Percentiles rank a stretch among this genome's conserved stretches.
Conservation (phyloP, 2,329 filamentous ascomycete genomes). For the Colletotrichum lupini region DNA sequence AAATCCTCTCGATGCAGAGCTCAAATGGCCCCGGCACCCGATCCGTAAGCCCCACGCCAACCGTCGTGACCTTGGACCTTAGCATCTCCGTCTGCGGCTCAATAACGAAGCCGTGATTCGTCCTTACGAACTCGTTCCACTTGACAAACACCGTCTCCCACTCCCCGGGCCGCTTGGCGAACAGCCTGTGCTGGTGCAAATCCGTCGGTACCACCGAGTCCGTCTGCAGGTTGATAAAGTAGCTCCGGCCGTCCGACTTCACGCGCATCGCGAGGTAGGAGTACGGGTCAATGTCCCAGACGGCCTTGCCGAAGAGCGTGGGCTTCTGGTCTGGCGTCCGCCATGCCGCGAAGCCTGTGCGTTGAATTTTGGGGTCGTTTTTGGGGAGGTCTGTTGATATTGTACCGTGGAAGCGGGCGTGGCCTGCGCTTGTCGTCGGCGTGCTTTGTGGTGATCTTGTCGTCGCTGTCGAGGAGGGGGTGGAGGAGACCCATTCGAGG, state of each 20-base stretch:
- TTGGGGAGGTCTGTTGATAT: constrained; percentile 88
- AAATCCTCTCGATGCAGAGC: constrained; percentile 85
- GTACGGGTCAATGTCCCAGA: constrained; percentile 94
- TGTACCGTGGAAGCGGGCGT: constrained; percentile 85
- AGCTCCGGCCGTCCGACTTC: constrained; percentile 90
- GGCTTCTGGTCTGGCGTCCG: constrained; percentile 80
- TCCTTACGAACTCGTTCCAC: constrained; percentile 93
- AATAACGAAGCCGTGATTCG: constrained; percentile 90
- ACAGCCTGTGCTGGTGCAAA: constrained; percentile 92
- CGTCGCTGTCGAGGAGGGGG: constrained; percentile 32
- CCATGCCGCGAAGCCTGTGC: constrained; percentile 91
- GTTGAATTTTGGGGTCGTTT: constrained; percentile 78
- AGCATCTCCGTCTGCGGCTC: constrained; percentile 94
- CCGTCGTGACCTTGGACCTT: constrained; percentile 83
- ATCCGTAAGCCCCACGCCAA: constrained; percentile 92
- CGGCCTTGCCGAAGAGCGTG: constrained; percentile 85
- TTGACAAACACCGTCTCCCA: constrained; percentile 97
- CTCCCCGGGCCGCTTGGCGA: constrained; percentile 79
- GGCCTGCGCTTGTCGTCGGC: constrained; percentile 48
- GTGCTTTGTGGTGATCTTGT: constrained; percentile 31
- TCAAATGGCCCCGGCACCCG: constrained; percentile 90
- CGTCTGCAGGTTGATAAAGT: constrained; percentile 95
- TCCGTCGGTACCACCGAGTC: constrained; percentile 95
- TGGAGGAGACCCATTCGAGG: constrained; percentile 70
- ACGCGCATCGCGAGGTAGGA: constrained; percentile 87